Evolutionary conservation across 805 yeast genomes (phyloP).

Genomic region (Ogataea kodamae): DNA sequence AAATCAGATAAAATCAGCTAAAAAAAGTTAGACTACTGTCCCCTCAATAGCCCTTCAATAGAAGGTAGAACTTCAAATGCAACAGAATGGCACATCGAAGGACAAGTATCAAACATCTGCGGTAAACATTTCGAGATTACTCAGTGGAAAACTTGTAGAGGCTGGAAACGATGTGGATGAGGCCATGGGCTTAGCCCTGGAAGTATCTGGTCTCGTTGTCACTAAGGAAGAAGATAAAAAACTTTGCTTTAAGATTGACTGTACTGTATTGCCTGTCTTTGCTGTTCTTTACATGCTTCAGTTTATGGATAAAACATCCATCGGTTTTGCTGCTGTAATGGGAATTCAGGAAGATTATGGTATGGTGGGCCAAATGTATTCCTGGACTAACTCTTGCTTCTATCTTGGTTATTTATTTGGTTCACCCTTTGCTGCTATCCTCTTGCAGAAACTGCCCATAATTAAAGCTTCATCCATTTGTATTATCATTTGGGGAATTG

Average conservation of each 20-base stretch:
- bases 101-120: too few species aligned
- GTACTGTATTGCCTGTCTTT: conserved; percentile 21
- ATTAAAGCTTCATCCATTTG: conserved; percentile 35
- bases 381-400: conserved; percentile 50
- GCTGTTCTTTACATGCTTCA: conserved; percentile 20
- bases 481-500: conserved; percentile 40
- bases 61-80: too few species aligned
- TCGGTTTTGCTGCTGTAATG: conserved; percentile 34
- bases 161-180: conserved; percentile 13
- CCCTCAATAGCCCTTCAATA: too few species aligned
- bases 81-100: too few species aligned
- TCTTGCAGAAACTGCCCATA: conserved; percentile 43
- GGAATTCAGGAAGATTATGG: conserved; percentile 47
- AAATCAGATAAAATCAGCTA: too few species aligned
- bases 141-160: conserved; percentile 6
- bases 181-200: conserved; percentile 12
- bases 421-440: conserved; percentile 37
- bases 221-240: conserved; percentile 16
- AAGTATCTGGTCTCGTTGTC: conserved; percentile 13
- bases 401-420: conserved; percentile 48
- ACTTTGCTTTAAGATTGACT: conserved; percentile 20
- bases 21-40: too few species aligned
- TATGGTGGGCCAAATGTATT: conserved; percentile 43
- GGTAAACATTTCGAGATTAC: conserved; percentile 3
- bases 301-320: conserved; percentile 24